phyloP scores from a whole-genome alignment of 129 eudicot species.

The Artemisia tridentata region DNA sequence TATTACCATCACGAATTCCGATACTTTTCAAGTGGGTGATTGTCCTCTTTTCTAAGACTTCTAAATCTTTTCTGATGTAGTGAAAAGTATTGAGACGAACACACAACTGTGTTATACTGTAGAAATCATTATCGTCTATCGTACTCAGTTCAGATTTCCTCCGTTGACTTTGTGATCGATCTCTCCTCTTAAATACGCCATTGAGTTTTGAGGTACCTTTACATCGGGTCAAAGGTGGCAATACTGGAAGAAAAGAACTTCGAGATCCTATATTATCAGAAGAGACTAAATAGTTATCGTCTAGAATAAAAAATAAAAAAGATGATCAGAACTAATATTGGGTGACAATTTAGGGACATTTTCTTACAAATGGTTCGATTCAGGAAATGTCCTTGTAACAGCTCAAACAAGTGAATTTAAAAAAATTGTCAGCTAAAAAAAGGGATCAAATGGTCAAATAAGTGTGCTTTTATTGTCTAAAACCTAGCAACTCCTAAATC shows the following conservation, averaged over 20 bases:
- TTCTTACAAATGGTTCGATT: not conserved
- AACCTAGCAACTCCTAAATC: not conserved
- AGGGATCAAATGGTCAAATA: not conserved
- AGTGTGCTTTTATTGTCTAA: not conserved
- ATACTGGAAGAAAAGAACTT: conserved; percentile 45
- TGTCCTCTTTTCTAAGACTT: conserved; percentile 48
- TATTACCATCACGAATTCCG: conserved; percentile 38
- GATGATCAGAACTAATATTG: not conserved
- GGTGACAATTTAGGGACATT: not conserved
- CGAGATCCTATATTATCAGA: conserved; percentile 54
- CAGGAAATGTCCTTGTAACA: not conserved
- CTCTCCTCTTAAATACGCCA: conserved; percentile 70
- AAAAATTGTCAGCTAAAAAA: conserved; percentile 1
- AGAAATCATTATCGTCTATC: conserved; percentile 37
- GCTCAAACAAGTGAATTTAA: conserved; percentile 1
- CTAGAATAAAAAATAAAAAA: not conserved
- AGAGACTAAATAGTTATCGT: not conserved
- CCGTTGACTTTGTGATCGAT: conserved; percentile 40
- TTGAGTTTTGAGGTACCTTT: conserved; percentile 57
- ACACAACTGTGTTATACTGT: conserved; percentile 50
- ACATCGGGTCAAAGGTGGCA: conserved; percentile 82
- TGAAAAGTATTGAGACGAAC: conserved; percentile 74
- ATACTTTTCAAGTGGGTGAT: conserved; percentile 43
- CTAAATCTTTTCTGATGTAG: conserved; percentile 56
- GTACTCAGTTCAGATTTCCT: conserved; percentile 45